Evolutionary conservation across 108 stramenopile genomes (phyloP), one percentile per base, ranked within the genome.

Genomic region (Pinguiococcus pyrenoidosus): DNA sequence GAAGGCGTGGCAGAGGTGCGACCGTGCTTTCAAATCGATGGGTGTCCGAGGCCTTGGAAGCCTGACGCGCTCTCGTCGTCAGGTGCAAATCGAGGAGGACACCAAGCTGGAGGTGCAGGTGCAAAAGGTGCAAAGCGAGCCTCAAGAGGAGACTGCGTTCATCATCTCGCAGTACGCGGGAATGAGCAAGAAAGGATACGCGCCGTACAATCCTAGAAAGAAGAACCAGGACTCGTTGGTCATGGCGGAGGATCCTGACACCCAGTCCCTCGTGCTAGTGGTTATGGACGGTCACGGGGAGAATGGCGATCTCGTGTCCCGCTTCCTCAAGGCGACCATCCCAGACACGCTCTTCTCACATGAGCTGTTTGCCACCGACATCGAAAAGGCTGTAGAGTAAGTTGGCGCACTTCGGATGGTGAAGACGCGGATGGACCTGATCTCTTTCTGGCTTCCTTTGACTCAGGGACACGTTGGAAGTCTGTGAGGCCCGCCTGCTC

Each of bases 241-340:
- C 62, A 94, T 97, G 92, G 81, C 78, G 6, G 89, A 92, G 49
- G 85, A 90, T 51, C 73, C 85, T 1, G 62, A 71, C 17, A 97
- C 92, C 13, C 82, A 81, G 45, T 78, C 82, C 29, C 72, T 92
- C 40, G 72, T 93, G 35, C 78, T 97, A 18, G 82, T 81, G 51
- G 90, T 92, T 14, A 59, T 97, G 62, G 96, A 97, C 66, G 96
- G 96, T 37, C 96, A 97, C 57, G 96, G 96, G 16, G 92, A 93
- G 56, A 83, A 83, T 49, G 96, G 96, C 7, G 92, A 93, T 44
- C 74, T 77, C 26, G 95, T 91, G 34, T 85, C 87, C n/a, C 77
- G 74, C 16, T 72, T 72, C 62, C 83, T 90, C 53, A 84, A 84
- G 35, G 83, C 85, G 35, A 68, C 83, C 59, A 69, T 90, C n/a